phyloP scores from a whole-genome alignment of 179 eudicot species.

The Silene vulgaris region DNA sequence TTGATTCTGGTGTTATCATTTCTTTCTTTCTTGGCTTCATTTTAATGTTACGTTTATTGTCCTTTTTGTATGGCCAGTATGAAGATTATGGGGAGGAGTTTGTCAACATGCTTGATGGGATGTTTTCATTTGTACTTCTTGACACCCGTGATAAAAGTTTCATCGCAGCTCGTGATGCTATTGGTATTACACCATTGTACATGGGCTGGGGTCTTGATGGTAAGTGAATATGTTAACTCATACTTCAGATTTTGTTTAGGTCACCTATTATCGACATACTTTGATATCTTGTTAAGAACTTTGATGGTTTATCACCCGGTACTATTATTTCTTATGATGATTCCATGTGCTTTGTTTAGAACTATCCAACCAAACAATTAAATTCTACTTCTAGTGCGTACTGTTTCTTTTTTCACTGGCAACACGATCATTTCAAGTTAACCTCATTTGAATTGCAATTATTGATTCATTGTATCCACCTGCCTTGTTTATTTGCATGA shows the following conservation, averaged over 20 bases:
- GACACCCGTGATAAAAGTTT: constrained; percentile 89
- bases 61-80: constrained; percentile 42
- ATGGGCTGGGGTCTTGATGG: constrained; percentile 46
- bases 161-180: constrained; percentile 88
- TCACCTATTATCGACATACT: not conserved
- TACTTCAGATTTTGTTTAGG: not conserved
- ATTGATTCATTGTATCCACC: not conserved
- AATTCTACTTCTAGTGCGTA: not conserved
- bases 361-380: not conserved
- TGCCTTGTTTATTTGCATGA: not conserved
- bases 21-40: not conserved
- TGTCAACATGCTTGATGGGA: constrained; percentile 93
- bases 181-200: constrained; percentile 57
- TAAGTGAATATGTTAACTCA: constrained; percentile 25
- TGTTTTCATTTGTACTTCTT: constrained; percentile 91
- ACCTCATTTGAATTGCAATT: constrained; percentile 1
- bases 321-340: not conserved
- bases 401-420: not conserved
- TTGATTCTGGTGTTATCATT: not conserved
- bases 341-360: not conserved
- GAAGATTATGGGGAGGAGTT: constrained; percentile 93
- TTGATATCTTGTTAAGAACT: not conserved
- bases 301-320: too few species aligned
- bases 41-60: not conserved
- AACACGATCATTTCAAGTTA: not conserved